Percentiles rank a stretch among this genome's conserved stretches.
Conservation (phyloP, 345 rosid genomes). For the Erysimum cheiranthoides region DNA sequence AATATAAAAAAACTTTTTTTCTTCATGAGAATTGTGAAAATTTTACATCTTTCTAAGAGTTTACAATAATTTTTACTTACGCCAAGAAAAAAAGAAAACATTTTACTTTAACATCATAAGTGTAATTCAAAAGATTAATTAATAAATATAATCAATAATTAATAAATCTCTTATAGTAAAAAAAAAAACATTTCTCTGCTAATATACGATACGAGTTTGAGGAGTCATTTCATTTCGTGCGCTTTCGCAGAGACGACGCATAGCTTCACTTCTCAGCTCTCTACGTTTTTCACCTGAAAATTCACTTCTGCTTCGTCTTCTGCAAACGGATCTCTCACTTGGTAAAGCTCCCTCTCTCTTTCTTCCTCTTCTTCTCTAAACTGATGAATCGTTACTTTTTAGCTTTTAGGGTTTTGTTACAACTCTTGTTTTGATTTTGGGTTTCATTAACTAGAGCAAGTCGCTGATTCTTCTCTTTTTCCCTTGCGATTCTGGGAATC, state of each 20-base stretch:
- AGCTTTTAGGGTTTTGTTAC: slow-evolving; percentile 19
- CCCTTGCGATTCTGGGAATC: neutral
- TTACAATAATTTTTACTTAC: too few species aligned
- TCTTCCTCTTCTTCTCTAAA: neutral
- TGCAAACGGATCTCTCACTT: neutral
- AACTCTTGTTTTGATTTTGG: neutral
- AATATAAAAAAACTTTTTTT: too few species aligned
- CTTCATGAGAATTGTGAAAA: too few species aligned
- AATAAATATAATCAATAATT: too few species aligned
- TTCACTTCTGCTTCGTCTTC: slow-evolving; percentile 1
- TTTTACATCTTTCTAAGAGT: too few species aligned
- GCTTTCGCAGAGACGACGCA: slow-evolving; percentile 5
- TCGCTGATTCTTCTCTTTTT: neutral
- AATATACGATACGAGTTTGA: too few species aligned
- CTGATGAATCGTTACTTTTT: slow-evolving; percentile 13
- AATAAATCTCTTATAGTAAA: too few species aligned
- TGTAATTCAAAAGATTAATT: too few species aligned
- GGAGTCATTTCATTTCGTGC: neutral
- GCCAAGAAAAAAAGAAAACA: too few species aligned
- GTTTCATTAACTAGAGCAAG: neutral
- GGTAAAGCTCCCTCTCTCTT: neutral
- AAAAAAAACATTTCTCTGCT: too few species aligned
- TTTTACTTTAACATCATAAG: too few species aligned
- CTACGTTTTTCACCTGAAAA: slow-evolving; percentile 9
- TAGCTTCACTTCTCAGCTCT: slow-evolving; percentile 19